Evolutionary conservation across 345 rosid species (phyloP), one percentile per base, ranked within the genome.

Genomic region (Boechera stricta): DNA sequence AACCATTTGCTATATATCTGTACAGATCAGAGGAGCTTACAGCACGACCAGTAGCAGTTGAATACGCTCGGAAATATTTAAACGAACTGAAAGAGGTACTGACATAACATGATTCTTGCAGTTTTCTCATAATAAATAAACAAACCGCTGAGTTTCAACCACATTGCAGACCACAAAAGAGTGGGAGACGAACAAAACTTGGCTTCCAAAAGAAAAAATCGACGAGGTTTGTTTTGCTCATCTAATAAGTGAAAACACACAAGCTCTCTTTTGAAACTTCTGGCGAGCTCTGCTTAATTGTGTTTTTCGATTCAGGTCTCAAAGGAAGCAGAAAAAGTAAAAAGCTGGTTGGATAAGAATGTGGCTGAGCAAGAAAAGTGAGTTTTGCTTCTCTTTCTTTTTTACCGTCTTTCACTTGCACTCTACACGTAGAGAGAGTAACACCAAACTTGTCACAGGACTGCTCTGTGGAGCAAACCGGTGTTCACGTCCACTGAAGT

Each of bases 401-500:
- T 4, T 16, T 0, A 44, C 10, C 1, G 26, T 44, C 71, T 53
- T 61, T 11, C 1, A 18, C 63, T 62, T 10, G 26, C 9, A 73
- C 7, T 38, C 4, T 31, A 11, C 55, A 56, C 33, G 64, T 3
- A 79, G 35, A 65, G 28, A 63, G 64, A 71, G n/a, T 56, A 65
- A 58, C 35, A 58, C 4, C 45, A 72, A 64, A 39, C 47, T 39
- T 49, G 13, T 66, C 77, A 39, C 83, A 95, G 99, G 82, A 82
- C 81, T 33, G 77, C 98, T 35, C 83, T 73, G 66, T 83, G 72
- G 82, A 84, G 78, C 84, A 81, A 77, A 32, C 91, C 94, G 3
- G 94, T 73, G 29, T 86, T 93, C 83, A 91, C 92, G 49, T 93
- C 99, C 3, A 89, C 87, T 13, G 96, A 95, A 82, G 87, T 95